Base-by-base conservation (phyloP, 2,329 filamentous ascomycete genomes). In the Talaromyces sp. region DNA sequence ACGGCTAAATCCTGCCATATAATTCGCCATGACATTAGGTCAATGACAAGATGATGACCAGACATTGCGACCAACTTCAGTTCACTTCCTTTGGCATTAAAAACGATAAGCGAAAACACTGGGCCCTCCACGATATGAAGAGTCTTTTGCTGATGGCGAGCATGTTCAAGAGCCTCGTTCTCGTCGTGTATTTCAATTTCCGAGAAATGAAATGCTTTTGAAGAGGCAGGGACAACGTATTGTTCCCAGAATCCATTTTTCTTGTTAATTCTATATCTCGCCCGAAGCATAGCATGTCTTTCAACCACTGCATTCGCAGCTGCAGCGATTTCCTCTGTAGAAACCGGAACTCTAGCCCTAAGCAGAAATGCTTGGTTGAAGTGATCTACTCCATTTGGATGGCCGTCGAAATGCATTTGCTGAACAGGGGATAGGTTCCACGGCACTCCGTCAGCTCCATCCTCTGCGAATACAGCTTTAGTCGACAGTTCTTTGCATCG, bases 21-120 rank as follows among this genome's bases (percentile, higher is more conserved):
- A 17, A 58, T 52, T 14, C 56, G 14, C 56, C 56, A 58, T 35
- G 56, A 58, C 26, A 58, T 46, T 1, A 27, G 10, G 29, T 58
- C 56, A 41, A 58, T 35, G 27, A 58, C 56, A 29, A 58, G 29
- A 32, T 58, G 56, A 29, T 58, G 56, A 19, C 27, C 49, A 26
- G 56, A 35, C 26, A 58, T 27, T 21, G 32, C 21, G n/a, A 58
- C 14, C 38, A 58, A 41, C 41, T 46, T 19, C 41, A 35, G 21
- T 41, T 21, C 41, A 31, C 29, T 50, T n/a, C 17, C 26, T 27
- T 27, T 26, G 11, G 52, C 43, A 9, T 35, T 51, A 3, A 32
- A 52, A 51, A 46, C 41, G 10, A 21, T 46, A 21, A 46, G 17
- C 10, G 41, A 46, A 5, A 46, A 46, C 17, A 46, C 41, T 2